These are phyloP conservation scores for Penicillium canescens DNA, from an alignment of 495 filamentous ascomycete species.

Conservation along the genomic window DNA sequence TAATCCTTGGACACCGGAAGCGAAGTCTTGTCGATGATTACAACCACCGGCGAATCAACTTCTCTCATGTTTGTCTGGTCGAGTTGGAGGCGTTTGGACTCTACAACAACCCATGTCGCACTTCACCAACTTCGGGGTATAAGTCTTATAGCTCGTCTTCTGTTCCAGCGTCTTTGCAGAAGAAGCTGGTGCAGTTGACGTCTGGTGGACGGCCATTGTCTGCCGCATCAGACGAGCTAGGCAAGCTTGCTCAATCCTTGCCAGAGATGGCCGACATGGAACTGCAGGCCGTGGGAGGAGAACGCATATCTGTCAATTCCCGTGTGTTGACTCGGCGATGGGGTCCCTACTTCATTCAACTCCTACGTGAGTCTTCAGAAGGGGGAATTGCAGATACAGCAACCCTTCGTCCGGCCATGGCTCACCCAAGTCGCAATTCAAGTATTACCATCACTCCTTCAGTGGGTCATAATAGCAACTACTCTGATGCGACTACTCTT, in stretches of 20 bases:
- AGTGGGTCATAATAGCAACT: conserved; percentile 56
- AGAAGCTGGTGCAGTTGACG: conserved; percentile 60
- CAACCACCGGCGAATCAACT: conserved; percentile 96
- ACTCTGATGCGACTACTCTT: conserved; percentile 61
- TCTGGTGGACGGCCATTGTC: conserved; percentile 70
- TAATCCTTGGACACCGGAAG: conserved; percentile 90
- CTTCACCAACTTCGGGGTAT: conserved; percentile 74
- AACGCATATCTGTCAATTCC: conserved; percentile 91
- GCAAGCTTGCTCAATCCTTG: conserved; percentile 73
- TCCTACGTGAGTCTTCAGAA: conserved; percentile 72
- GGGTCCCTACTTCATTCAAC: conserved; percentile 92
- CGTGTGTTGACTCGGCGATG: conserved; percentile 82
- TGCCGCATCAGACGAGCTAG: conserved; percentile 76
- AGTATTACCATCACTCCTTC: conserved; percentile 83
- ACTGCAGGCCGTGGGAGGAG: conserved; percentile 83
- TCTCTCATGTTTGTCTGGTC: conserved; percentile 92
- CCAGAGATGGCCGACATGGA: conserved; percentile 97
- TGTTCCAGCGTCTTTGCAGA: conserved; percentile 55
- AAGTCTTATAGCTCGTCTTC: conserved; percentile 75
- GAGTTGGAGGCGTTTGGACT: conserved; percentile 96
- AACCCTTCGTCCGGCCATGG: conserved; percentile 50
- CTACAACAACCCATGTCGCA: conserved; percentile 86
- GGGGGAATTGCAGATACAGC: conserved; percentile 46
- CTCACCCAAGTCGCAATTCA: conserved; percentile 65
- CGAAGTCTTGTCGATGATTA: conserved; percentile 96